Evolutionary conservation across 2,329 filamentous ascomycete genomes (phyloP).

Genomic region (Aspergillus glaucus): DNA sequence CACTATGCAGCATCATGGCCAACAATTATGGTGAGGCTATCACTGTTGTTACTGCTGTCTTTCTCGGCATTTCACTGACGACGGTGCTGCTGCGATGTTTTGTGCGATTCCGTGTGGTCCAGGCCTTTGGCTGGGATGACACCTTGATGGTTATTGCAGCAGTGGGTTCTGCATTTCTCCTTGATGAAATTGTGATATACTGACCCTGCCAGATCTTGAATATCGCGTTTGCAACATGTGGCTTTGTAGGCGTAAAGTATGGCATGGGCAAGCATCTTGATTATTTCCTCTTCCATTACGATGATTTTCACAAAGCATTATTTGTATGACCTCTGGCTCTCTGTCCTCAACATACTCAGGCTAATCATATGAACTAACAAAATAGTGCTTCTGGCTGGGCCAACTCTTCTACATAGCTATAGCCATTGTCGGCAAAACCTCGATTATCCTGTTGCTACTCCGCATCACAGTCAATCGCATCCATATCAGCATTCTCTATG

Average conservation of each 20-base stretch:
- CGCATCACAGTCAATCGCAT: slow-evolving; percentile 42
- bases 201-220: slow-evolving; percentile 15
- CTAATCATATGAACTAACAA: no score
- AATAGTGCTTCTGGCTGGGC: slow-evolving; percentile 44
- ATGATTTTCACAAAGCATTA: slow-evolving; percentile 16
- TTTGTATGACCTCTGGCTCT: slow-evolving; percentile 13
- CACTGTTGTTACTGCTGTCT: slow-evolving; percentile 25
- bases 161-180: slow-evolving; percentile 10
- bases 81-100: slow-evolving; percentile 36
- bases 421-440: slow-evolving; percentile 42
- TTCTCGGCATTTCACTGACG: slow-evolving; percentile 33
- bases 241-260: slow-evolving; percentile 18
- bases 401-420: slow-evolving; percentile 46
- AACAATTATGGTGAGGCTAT: slow-evolving; percentile 1
- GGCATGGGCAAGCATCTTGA: slow-evolving; percentile 16
- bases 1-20: slow-evolving; percentile 1
- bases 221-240: slow-evolving; percentile 20
- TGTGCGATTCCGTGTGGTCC: slow-evolving; percentile 37
- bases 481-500: slow-evolving; percentile 43
- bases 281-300: slow-evolving; percentile 14
- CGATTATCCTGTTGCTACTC: slow-evolving; percentile 48
- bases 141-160: slow-evolving; percentile 24
- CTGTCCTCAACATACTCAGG: not conserved
- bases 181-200: not conserved
- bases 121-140: slow-evolving; percentile 33